phyloP scores from a whole-genome alignment of 306 rosid species.

The Chamaecrista fasciculata region DNA sequence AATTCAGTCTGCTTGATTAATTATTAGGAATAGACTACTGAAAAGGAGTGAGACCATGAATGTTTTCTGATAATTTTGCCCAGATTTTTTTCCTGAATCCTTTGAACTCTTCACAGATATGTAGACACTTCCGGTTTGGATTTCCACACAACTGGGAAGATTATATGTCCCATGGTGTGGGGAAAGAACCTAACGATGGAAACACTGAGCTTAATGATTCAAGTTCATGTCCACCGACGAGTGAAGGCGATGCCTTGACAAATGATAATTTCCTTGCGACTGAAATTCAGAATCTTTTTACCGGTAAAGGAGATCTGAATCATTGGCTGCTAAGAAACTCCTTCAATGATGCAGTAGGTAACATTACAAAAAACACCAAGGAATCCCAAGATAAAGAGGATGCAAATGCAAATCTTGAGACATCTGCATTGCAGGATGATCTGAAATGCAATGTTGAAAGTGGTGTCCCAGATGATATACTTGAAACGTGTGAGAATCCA shows the following conservation, averaged over 20 bases:
- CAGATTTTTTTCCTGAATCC: background rate
- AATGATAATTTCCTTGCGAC: slow-evolving; percentile 27
- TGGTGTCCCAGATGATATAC: slow-evolving; percentile 14
- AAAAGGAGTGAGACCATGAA: background rate
- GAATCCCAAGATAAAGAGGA: background rate
- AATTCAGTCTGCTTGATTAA: background rate
- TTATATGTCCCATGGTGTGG: slow-evolving; percentile 25
- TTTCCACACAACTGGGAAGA: slow-evolving; percentile 79
- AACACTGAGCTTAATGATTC: slow-evolving; percentile 28
- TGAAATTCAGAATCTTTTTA: slow-evolving; percentile 30
- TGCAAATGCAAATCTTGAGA: background rate
- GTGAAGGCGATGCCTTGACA: background rate
- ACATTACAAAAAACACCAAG: background rate
- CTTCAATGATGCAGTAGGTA: background rate
- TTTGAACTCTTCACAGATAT: slow-evolving; percentile 42
- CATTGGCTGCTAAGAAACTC: slow-evolving; percentile 10
- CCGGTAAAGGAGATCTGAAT: slow-evolving; percentile 34
- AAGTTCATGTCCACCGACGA: slow-evolving; percentile 18
- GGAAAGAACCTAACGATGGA: slow-evolving; percentile 17
- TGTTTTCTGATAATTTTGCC: background rate
- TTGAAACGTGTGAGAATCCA: background rate
- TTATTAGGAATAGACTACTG: background rate
- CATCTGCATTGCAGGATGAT: slow-evolving; percentile 11
- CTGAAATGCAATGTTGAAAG: slow-evolving; percentile 15
- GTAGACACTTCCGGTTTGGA: slow-evolving; percentile 52